Evolutionary conservation across 1,139 yeast species (phyloP).

Genomic region (Candida sojae): DNA sequence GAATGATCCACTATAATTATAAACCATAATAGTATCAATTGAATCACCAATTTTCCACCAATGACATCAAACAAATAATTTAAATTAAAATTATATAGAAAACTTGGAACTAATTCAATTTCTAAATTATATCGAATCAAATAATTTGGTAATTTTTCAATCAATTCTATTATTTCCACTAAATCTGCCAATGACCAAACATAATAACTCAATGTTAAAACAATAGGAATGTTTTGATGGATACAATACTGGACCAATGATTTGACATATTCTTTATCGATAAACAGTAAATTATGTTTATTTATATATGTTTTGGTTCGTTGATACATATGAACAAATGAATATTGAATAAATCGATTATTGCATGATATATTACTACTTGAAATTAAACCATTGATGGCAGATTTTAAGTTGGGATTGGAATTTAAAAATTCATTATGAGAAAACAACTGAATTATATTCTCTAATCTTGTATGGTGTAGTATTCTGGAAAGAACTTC

Average conservation of each 20-base stretch:
- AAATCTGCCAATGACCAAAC: slow-evolving; percentile 23
- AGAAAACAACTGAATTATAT: slow-evolving; percentile 9
- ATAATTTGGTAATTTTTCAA: slow-evolving; percentile 6
- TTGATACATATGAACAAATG: slow-evolving; percentile 17
- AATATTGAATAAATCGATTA: slow-evolving; percentile 15
- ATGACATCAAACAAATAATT: slow-evolving; percentile 11
- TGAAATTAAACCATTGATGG: slow-evolving; percentile 10
- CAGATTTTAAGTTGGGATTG: slow-evolving; percentile 9
- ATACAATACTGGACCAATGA: slow-evolving; percentile 9
- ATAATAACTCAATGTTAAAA: slow-evolving; percentile 22
- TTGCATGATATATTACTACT: slow-evolving; percentile 12
- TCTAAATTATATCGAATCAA: slow-evolving; percentile 19
- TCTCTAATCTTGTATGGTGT: slow-evolving; percentile 8
- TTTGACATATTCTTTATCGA: slow-evolving; percentile 5
- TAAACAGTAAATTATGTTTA: slow-evolving; percentile 11
- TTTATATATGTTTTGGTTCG: slow-evolving; percentile 15
- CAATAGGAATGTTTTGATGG: slow-evolving; percentile 1
- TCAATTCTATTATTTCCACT: slow-evolving; percentile 15
- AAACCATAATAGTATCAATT: slow-evolving; percentile 11
- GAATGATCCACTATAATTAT: slow-evolving; percentile 17
- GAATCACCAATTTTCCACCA: slow-evolving; percentile 3
- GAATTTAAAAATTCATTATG: slow-evolving; percentile 8
- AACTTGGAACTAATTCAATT: slow-evolving; percentile 23
- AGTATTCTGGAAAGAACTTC: slow-evolving; percentile 13
- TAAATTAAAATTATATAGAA: slow-evolving; percentile 17